phyloP scores from a whole-genome alignment of 2,329 filamentous ascomycete species.

The Chrysosporium queenslandicum region DNA sequence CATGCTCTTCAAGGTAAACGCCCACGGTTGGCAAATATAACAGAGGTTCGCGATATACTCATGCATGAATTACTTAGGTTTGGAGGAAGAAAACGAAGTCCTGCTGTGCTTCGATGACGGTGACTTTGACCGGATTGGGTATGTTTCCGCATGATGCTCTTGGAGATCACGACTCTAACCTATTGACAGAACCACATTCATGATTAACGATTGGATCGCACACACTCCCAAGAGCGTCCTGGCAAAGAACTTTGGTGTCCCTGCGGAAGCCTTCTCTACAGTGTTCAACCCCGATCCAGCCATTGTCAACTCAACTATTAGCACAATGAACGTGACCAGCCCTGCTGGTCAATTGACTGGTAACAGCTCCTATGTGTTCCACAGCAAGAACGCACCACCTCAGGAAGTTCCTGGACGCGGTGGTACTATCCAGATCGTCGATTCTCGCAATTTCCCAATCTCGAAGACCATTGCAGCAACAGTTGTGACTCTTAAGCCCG shows the following conservation, averaged over 20 bases:
- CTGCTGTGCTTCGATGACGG: slow-evolving; percentile 57
- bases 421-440: slow-evolving; percentile 54
- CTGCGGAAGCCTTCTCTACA: slow-evolving; percentile 49
- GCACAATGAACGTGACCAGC: slow-evolving; percentile 40
- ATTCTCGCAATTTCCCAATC: slow-evolving; percentile 57
- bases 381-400: slow-evolving; percentile 46
- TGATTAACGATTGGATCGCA: slow-evolving; percentile 59
- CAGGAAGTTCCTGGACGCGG: slow-evolving; percentile 52
- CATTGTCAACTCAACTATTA: slow-evolving; percentile 50
- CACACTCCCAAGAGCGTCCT: slow-evolving; percentile 56
- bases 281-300: slow-evolving; percentile 52
- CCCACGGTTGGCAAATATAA: no score
- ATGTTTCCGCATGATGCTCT: slow-evolving; percentile 15
- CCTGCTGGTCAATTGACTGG: slow-evolving; percentile 44
- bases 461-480: slow-evolving; percentile 56
- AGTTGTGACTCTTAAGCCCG: slow-evolving; percentile 54
- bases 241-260: slow-evolving; percentile 59
- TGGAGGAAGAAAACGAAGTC: slow-evolving; percentile 58
- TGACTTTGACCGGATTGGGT: slow-evolving; percentile 55
- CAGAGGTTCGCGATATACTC: background rate
- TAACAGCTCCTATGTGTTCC: slow-evolving; percentile 54
- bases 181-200: slow-evolving; percentile 53
- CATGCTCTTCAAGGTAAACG: slow-evolving; percentile 49
- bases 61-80: slow-evolving; percentile 29
- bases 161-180: background rate